Evolutionary conservation across 768 basidiomycete genomes (phyloP).

Genomic region (Filobasidium wieringae): DNA sequence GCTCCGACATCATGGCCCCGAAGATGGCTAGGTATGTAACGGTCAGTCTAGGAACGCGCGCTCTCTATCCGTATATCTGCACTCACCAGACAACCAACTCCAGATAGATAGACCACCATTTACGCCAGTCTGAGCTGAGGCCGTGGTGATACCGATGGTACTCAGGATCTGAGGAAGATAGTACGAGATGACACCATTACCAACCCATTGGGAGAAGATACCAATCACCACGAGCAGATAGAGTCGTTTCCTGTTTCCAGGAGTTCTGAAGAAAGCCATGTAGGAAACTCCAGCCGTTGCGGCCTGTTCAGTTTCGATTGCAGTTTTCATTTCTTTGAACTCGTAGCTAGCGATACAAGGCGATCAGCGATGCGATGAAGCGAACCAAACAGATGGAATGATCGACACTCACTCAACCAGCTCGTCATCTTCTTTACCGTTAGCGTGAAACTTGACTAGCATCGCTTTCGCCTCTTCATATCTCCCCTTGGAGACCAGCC

Average conservation of each 20-base stretch:
- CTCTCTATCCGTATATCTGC: background rate
- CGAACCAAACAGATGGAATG: background rate
- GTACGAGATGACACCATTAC: constrained; percentile 2
- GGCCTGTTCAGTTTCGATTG: constrained; percentile 53
- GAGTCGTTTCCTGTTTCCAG: constrained; percentile 54
- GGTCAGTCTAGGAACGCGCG: background rate
- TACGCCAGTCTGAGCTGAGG: background rate
- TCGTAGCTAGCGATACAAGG: constrained; percentile 12
- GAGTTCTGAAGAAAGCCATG: constrained; percentile 49
- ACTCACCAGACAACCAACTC: background rate
- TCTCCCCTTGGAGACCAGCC: constrained; percentile 60
- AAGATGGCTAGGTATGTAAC: background rate
- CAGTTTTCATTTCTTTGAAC: constrained; percentile 52
- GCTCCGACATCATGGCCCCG: background rate
- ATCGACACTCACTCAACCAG: constrained; percentile 13
- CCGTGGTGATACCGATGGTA: constrained; percentile 39
- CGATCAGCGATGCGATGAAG: background rate
- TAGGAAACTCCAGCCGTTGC: constrained; percentile 46
- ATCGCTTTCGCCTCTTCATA: constrained; percentile 54
- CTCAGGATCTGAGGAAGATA: constrained; percentile 49
- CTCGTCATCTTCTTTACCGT: constrained; percentile 52
- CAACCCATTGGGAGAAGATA: background rate
- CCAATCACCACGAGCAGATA: background rate
- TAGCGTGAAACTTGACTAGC: constrained; percentile 72
- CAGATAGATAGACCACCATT: constrained; percentile 3